These are phyloP conservation scores for Xylaria curta DNA, from an alignment of 495 filamentous ascomycete genomes.

Conservation along the genomic window DNA sequence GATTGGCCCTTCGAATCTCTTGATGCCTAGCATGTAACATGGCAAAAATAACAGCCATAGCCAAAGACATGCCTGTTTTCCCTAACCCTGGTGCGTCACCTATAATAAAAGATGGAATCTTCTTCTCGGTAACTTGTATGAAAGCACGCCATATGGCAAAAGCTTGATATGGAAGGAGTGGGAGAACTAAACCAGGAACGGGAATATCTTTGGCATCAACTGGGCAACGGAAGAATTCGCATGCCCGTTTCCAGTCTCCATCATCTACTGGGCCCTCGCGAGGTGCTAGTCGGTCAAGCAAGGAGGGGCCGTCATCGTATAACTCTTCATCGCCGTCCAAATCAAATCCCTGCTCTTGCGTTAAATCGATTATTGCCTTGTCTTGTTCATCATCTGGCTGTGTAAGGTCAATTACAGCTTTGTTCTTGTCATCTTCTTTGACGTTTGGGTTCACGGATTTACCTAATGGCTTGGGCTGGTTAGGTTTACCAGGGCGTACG, in stretches of 20 bases:
- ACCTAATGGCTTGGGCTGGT: neutral
- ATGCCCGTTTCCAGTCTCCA: neutral
- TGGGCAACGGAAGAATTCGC: neutral
- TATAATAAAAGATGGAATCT: neutral
- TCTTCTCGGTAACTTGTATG: neutral
- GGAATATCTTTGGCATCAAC: neutral
- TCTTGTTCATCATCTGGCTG: neutral
- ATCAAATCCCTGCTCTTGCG: neutral
- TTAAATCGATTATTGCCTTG: neutral
- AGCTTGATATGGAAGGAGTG: neutral
- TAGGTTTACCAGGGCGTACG: neutral
- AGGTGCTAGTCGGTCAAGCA: neutral
- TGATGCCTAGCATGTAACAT: neutral
- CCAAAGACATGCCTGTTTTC: neutral
- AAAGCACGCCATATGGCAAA: conserved; percentile 1
- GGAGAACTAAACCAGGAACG: neutral
- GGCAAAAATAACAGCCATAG: neutral
- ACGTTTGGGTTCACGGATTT: neutral
- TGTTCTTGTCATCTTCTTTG: neutral
- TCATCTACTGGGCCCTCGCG: neutral
- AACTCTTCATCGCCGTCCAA: neutral
- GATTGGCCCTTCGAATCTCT: neutral
- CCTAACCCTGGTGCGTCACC: neutral
- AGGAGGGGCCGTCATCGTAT: neutral
- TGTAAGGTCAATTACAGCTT: neutral